Percentiles rank a stretch among this genome's conserved stretches.
phyloP scores from a whole-genome alignment of 2,329 filamentous ascomycete species.

The Aspergillus awamori region DNA sequence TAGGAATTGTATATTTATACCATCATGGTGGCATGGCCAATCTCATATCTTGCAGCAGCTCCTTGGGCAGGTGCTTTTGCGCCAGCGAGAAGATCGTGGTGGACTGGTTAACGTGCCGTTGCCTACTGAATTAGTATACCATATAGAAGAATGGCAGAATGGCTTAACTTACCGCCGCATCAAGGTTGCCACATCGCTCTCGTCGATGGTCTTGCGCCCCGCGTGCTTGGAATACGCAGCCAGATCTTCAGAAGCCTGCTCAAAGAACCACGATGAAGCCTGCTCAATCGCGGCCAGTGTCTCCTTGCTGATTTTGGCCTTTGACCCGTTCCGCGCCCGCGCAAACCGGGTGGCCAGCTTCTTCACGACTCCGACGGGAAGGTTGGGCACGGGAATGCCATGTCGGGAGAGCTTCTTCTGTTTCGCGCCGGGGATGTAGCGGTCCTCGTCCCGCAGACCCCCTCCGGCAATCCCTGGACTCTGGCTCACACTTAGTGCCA shows the following conservation, averaged over 20 bases:
- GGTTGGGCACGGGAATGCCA: conserved; percentile 73
- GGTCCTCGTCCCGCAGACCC: conserved; percentile 39
- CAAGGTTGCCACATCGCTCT: conserved; percentile 77
- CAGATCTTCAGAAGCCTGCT: conserved; percentile 80
- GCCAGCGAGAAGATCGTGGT: conserved; percentile 85
- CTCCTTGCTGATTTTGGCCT: conserved; percentile 71
- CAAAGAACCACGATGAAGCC: conserved; percentile 89
- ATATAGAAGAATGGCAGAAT: neutral
- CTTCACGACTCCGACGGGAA: conserved; percentile 75
- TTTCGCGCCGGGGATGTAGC: conserved; percentile 38
- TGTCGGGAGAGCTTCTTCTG: conserved; percentile 67
- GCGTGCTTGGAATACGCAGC: conserved; percentile 79
- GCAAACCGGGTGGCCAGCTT: conserved; percentile 66
- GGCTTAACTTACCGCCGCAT: conserved; percentile 72
- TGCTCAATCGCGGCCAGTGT: conserved; percentile 74
- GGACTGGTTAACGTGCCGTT: conserved; percentile 71
- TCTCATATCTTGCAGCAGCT: conserved; percentile 77
- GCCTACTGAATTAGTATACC: conserved; percentile 58
- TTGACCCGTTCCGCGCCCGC: conserved; percentile 65
- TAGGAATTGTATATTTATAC: conserved; percentile 21
- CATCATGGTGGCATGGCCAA: conserved; percentile 41
- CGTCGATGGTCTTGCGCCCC: conserved; percentile 80
- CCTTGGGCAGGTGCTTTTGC: conserved; percentile 76
- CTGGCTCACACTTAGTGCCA: conserved; percentile 35
- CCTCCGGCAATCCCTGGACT: conserved; percentile 39